Evolutionary conservation across 306 rosid species (phyloP).

Genomic region (Leucaena leucocephala): DNA sequence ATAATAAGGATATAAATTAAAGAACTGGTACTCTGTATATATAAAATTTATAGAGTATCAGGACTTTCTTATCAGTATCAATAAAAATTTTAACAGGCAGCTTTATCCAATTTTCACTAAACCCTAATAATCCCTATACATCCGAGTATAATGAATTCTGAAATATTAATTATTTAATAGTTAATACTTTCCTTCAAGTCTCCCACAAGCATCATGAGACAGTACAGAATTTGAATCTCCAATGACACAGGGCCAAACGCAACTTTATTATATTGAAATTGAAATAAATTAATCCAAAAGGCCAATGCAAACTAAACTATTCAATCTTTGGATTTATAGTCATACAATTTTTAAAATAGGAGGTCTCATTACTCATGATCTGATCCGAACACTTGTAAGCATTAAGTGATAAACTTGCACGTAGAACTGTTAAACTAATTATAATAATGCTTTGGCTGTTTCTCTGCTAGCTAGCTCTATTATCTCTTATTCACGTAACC

Average conservation of each 20-base stretch:
- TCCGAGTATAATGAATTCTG: too few relatives aligned
- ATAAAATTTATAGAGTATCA: too few relatives aligned
- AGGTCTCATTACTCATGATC: neutral
- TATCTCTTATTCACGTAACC: neutral
- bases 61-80: too few relatives aligned
- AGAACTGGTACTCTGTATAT: too few relatives aligned
- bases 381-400: constrained; percentile 16
- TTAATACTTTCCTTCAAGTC: too few relatives aligned
- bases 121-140: too few relatives aligned
- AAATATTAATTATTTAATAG: too few relatives aligned
- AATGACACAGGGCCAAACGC: too few relatives aligned
- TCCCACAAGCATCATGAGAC: too few relatives aligned
- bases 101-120: too few relatives aligned
- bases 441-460: neutral
- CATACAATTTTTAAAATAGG: neutral
- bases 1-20: too few relatives aligned
- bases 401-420: neutral
- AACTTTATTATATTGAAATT: neutral
- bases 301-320: neutral
- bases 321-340: neutral
- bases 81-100: too few relatives aligned
- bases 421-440: neutral
- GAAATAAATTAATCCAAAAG: neutral
- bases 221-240: neutral
- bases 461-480: neutral